phyloP scores from a whole-genome alignment of 2,329 filamentous ascomycete genomes.

The Trichoderma breve region DNA sequence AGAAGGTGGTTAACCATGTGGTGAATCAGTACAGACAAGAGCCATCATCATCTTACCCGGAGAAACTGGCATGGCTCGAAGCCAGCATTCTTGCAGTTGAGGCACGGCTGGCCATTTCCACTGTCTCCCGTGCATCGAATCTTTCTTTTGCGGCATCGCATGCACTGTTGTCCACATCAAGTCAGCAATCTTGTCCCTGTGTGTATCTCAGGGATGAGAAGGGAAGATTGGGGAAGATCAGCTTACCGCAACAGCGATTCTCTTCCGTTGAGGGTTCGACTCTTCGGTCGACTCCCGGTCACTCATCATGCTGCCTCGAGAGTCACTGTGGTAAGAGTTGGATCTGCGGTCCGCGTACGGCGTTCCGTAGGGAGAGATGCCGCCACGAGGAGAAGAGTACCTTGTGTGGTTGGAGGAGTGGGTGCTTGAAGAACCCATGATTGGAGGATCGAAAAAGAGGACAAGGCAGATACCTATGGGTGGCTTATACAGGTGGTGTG shows the following conservation, averaged over 20 bases:
- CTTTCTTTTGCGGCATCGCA: constrained; percentile 86
- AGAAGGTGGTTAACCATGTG: neutral
- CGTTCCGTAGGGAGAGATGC: constrained; percentile 23
- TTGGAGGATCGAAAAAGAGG: neutral
- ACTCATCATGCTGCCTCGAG: constrained; percentile 20
- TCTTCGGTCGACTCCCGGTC: constrained; percentile 32
- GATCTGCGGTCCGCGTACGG: constrained; percentile 23
- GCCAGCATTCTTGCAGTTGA: constrained; percentile 76
- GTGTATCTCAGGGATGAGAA: neutral
- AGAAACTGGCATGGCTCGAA: constrained; percentile 73
- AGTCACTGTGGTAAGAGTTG: constrained; percentile 18
- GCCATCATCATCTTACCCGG: constrained; percentile 54
- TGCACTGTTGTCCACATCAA: constrained; percentile 58
- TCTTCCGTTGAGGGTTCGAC: constrained; percentile 50
- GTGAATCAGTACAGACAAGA: neutral
- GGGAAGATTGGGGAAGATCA: no score
- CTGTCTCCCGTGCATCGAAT: constrained; percentile 89
- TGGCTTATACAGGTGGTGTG: neutral
- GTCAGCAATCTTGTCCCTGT: neutral
- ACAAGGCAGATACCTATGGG: neutral
- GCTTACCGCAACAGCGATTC: constrained; percentile 59
- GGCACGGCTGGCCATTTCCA: constrained; percentile 73
- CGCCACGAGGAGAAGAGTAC: constrained; percentile 19
- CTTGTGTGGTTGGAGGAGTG: constrained; percentile 21
- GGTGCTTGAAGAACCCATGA: constrained; percentile 25